Conservation (phyloP, 345 rosid genomes). For the Syzygium grande region DNA sequence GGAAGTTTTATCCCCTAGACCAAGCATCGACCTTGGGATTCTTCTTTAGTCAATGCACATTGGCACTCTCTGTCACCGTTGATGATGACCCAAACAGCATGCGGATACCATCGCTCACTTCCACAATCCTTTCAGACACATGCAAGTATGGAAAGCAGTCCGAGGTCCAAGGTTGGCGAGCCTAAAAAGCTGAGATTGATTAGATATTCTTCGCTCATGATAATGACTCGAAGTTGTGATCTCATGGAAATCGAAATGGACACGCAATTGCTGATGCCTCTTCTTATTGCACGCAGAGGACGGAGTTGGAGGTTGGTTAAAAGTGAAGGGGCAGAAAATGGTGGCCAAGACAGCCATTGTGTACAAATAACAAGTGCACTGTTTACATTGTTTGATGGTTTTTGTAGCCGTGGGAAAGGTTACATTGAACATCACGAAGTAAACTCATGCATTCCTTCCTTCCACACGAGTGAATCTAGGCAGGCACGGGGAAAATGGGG, state of each 20-base stretch:
- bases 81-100: background rate
- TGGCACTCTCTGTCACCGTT: background rate
- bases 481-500: background rate
- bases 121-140: background rate
- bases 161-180: background rate
- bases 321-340: background rate
- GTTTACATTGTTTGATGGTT: background rate
- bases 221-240: background rate
- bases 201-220: background rate
- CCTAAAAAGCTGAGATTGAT: background rate
- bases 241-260: background rate
- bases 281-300: background rate
- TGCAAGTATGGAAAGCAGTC: background rate
- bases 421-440: background rate
- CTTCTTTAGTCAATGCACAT: background rate
- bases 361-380: background rate
- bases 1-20: background rate
- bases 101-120: background rate
- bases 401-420: background rate
- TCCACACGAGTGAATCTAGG: background rate
- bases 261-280: background rate
- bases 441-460: background rate
- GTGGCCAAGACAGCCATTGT: background rate
- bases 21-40: background rate
- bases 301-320: background rate